Evolutionary conservation across 768 basidiomycete genomes (phyloP).

Genomic region (Trametopsis cervina): DNA sequence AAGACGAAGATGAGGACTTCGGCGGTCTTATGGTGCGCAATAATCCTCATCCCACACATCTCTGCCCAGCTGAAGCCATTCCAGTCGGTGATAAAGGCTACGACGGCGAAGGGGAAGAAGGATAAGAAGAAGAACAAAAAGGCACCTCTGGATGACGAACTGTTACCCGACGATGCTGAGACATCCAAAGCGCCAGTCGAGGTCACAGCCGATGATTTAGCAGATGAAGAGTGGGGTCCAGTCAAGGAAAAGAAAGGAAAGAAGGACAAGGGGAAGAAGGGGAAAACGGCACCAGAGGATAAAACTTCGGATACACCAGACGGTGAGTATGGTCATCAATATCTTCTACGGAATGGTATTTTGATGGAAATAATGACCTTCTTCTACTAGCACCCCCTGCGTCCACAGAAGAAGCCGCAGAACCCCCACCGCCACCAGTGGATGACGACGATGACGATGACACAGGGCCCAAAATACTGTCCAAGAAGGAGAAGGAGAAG

Average conservation of each 20-base stretch:
- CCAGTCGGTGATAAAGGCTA: conserved; percentile 60
- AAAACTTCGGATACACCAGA: conserved; percentile 30
- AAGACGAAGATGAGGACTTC: conserved; percentile 56
- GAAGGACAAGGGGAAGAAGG: conserved; percentile 32
- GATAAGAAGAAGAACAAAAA: conserved; percentile 43
- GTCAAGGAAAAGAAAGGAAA: conserved; percentile 43
- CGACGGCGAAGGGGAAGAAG: conserved; percentile 45
- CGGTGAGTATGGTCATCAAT: conserved; percentile 8
- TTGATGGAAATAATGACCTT: background rate
- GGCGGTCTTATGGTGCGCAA: conserved; percentile 68
- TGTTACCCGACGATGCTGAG: conserved; percentile 26
- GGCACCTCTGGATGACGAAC: conserved; percentile 16
- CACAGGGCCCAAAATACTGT: conserved; percentile 59
- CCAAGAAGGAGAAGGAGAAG: conserved; percentile 96
- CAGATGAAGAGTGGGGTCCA: conserved; percentile 37
- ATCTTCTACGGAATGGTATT: background rate
- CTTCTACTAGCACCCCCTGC: conserved; percentile 10
- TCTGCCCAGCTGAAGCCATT: background rate
- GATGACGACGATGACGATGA: conserved; percentile 40
- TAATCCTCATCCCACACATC: background rate
- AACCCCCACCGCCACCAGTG: conserved; percentile 12
- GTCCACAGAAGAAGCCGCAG: conserved; percentile 13
- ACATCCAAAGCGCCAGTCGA: conserved; percentile 25
- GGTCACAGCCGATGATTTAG: conserved; percentile 38
- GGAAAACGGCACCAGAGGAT: conserved; percentile 32